phyloP scores from a whole-genome alignment of 352 stramenopile genomes.

The Phytophthora lateralis region DNA sequence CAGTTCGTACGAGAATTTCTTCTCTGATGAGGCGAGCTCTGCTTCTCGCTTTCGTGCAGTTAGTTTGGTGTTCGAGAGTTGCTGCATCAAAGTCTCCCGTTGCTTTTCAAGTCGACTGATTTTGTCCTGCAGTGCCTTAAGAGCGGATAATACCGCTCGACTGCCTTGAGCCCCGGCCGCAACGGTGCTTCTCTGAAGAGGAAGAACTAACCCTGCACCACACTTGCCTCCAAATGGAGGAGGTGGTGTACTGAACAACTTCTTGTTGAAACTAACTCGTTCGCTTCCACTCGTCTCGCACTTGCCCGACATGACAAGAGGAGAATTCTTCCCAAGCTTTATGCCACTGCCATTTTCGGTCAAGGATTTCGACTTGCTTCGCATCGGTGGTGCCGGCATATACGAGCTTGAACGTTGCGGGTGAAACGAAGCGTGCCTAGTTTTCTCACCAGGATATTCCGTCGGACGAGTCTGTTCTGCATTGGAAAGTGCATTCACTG shows the following conservation, averaged over 20 bases:
- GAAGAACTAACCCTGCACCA: slow-evolving; percentile 13
- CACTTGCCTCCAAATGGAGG: slow-evolving; percentile 6
- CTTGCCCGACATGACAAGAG: not conserved
- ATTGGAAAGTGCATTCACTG: slow-evolving; percentile 8
- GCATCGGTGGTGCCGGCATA: slow-evolving; percentile 6
- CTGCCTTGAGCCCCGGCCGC: slow-evolving; percentile 43
- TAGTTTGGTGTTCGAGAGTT: slow-evolving; percentile 68
- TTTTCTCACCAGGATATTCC: slow-evolving; percentile 28
- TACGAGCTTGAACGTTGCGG: slow-evolving; percentile 15
- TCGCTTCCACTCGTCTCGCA: not conserved
- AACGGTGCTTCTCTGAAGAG: slow-evolving; percentile 15
- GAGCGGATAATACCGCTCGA: slow-evolving; percentile 67
- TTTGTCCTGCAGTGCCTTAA: slow-evolving; percentile 85
- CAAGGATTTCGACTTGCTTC: slow-evolving; percentile 28
- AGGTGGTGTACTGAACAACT: slow-evolving; percentile 32
- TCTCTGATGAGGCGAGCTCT: slow-evolving; percentile 53
- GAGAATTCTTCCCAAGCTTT: slow-evolving; percentile 1
- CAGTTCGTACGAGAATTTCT: slow-evolving; percentile 75
- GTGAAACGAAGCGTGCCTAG: slow-evolving; percentile 33
- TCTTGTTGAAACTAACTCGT: slow-evolving; percentile 37
- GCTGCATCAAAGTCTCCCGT: slow-evolving; percentile 53
- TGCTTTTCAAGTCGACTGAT: slow-evolving; percentile 73
- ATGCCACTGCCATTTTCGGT: slow-evolving; percentile 3
- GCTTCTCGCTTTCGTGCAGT: slow-evolving; percentile 58
- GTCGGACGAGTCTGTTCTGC: slow-evolving; percentile 31